Evolutionary conservation across 2,329 filamentous ascomycete species (phyloP).

Genomic region (Ceratocystis smalleyi): DNA sequence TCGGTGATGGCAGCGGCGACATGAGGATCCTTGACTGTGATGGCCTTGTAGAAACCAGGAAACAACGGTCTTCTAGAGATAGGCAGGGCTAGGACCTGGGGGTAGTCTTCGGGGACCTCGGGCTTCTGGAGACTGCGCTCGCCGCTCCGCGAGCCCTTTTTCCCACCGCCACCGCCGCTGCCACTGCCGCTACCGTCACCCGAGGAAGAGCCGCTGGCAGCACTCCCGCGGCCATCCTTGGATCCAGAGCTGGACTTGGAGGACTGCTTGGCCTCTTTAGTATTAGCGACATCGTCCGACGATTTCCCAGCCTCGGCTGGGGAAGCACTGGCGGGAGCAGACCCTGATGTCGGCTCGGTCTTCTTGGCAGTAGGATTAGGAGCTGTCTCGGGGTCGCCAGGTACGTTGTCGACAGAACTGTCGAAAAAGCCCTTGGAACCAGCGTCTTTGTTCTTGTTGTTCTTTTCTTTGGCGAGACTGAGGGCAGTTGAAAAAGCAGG

Average conservation of each 20-base stretch:
- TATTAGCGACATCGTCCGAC: background rate
- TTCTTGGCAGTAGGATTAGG: slow-evolving; percentile 20
- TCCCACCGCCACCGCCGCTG: slow-evolving; percentile 18
- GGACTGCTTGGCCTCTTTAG: slow-evolving; percentile 9
- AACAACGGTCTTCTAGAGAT: slow-evolving; percentile 89
- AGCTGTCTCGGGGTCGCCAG: slow-evolving; percentile 35
- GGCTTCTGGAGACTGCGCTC: slow-evolving; percentile 75
- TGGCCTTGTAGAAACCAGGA: slow-evolving; percentile 96
- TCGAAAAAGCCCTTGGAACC: slow-evolving; percentile 34
- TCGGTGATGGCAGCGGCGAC: slow-evolving; percentile 87
- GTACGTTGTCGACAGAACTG: slow-evolving; percentile 33
- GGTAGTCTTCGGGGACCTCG: slow-evolving; percentile 83
- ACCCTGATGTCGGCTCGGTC: background rate
- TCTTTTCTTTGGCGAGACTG: slow-evolving; percentile 15
- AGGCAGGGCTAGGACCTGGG: slow-evolving; percentile 92
- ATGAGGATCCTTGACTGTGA: slow-evolving; percentile 85
- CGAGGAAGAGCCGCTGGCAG: slow-evolving; percentile 37
- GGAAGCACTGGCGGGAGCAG: background rate
- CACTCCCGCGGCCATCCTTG: slow-evolving; percentile 38
- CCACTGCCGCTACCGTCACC: slow-evolving; percentile 17
- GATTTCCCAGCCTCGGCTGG: slow-evolving; percentile 1
- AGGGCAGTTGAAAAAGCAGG: slow-evolving; percentile 14
- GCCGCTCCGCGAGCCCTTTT: slow-evolving; percentile 33
- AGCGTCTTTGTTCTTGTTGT: slow-evolving; percentile 26
- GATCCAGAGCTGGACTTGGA: slow-evolving; percentile 8